Evolutionary conservation across 805 yeast species (phyloP).

Genomic region (Nakazawaea anatomiae): DNA sequence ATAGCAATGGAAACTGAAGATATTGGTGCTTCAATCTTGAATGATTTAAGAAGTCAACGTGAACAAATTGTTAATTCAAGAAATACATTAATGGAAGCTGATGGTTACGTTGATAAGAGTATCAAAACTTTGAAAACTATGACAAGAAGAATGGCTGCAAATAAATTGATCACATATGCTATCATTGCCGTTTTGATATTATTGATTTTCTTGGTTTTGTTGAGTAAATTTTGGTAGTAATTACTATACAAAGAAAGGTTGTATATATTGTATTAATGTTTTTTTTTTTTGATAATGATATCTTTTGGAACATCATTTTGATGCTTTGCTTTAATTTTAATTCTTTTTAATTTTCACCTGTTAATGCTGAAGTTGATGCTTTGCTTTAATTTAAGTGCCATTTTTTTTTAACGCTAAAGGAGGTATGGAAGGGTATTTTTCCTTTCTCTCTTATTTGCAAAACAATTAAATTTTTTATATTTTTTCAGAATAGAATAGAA

Average conservation of each 20-base stretch:
- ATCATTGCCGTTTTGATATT: constrained; percentile 83
- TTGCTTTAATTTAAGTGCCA: not conserved
- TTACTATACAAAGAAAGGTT: not conserved
- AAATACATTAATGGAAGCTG: constrained; percentile 84
- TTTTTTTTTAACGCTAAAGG: not conserved
- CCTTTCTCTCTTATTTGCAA: too few species aligned
- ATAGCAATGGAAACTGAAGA: constrained; percentile 89
- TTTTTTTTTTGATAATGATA: too few species aligned
- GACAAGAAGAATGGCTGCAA: constrained; percentile 91
- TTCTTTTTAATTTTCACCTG: too few species aligned
- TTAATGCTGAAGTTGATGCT: too few species aligned
- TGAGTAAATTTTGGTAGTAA: constrained; percentile 64
- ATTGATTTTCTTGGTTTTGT: constrained; percentile 75
- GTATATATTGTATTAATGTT: too few species aligned
- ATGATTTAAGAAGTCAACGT: constrained; percentile 85
- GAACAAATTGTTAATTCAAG: constrained; percentile 87
- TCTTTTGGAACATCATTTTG: not conserved
- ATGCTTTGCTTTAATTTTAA: not conserved
- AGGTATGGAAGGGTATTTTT: too few species aligned
- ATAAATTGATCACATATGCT: constrained; percentile 83
- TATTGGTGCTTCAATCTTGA: constrained; percentile 85
- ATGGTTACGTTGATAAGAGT: constrained; percentile 85
- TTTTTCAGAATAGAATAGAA: too few species aligned
- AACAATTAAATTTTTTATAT: not conserved
- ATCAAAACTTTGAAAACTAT: constrained; percentile 80